Conservation (phyloP, 345 rosid species). For the Moricandia arvensis region DNA sequence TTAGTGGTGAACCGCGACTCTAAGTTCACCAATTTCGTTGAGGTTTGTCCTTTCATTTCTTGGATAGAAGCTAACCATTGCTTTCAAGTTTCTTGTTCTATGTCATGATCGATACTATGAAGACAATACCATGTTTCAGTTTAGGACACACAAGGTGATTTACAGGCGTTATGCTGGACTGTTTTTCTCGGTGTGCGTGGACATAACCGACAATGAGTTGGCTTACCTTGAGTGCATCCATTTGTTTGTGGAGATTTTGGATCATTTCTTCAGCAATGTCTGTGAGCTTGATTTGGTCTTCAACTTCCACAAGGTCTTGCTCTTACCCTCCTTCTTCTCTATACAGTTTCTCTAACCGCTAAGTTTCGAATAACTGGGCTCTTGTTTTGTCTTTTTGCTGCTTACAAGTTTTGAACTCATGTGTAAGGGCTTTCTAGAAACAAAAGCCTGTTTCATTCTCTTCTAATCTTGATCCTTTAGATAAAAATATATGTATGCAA, state of each 20-base stretch:
- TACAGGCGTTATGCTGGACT: conserved; percentile 96
- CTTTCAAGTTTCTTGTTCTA: background rate
- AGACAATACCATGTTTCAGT: conserved; percentile 54
- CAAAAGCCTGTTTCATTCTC: too few species aligned
- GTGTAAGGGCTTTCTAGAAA: background rate
- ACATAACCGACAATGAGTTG: conserved; percentile 90
- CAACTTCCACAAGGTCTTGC: conserved; percentile 97
- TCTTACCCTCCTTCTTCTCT: background rate
- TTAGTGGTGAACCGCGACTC: conserved; percentile 95
- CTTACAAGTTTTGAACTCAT: background rate
- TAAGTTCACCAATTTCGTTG: conserved; percentile 92
- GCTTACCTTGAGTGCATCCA: conserved; percentile 94
- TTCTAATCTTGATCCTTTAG: too few species aligned
- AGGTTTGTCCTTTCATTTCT: conserved; percentile 48
- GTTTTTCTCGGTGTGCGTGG: conserved; percentile 93
- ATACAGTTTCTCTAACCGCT: background rate
- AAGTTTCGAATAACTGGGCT: background rate
- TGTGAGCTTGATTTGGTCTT: conserved; percentile 97
- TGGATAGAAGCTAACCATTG: background rate
- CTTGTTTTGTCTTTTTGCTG: background rate
- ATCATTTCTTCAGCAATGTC: conserved; percentile 99
- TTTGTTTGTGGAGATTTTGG: conserved; percentile 92
- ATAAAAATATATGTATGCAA: background rate
- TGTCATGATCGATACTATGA: too few species aligned
- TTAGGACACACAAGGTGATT: conserved; percentile 91